phyloP scores from a whole-genome alignment of 2,329 filamentous ascomycete genomes.

The Basipetospora chlamydospora region DNA sequence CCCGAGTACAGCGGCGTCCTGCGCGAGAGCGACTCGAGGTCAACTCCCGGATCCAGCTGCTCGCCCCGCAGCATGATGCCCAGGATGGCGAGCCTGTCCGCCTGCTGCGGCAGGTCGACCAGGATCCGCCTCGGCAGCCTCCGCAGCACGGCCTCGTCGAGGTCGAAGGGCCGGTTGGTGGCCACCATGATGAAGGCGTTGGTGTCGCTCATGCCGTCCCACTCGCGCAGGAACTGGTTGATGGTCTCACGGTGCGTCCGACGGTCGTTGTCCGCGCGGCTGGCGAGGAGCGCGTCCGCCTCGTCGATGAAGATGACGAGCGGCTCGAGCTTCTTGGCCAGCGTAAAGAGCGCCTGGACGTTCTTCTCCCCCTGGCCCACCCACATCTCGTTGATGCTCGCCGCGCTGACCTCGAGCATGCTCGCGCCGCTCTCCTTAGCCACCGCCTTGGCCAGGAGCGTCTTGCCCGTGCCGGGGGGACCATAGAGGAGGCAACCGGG shows the following conservation, averaged over 20 bases:
- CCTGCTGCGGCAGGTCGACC: constrained; percentile 55
- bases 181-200: constrained; percentile 97
- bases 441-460: constrained; percentile 53
- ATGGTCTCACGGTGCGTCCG: constrained; percentile 75
- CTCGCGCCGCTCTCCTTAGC: constrained; percentile 54
- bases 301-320: constrained; percentile 96
- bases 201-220: constrained; percentile 75
- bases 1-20: constrained; percentile 67
- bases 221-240: constrained; percentile 92
- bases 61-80: constrained; percentile 59
- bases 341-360: constrained; percentile 75
- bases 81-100: constrained; percentile 54
- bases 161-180: constrained; percentile 86
- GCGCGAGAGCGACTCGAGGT: constrained; percentile 46
- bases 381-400: constrained; percentile 90
- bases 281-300: constrained; percentile 80
- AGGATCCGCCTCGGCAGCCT: constrained; percentile 58
- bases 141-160: constrained; percentile 78
- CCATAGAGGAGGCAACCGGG: constrained; percentile 81
- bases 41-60: constrained; percentile 43
- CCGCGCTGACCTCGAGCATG: constrained; percentile 78
- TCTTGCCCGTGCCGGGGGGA: constrained; percentile 68
- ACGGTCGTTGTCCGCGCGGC: constrained; percentile 50
- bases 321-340: constrained; percentile 82
- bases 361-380: constrained; percentile 96